Conservation (phyloP, 2,329 filamentous ascomycete genomes). For the Fusarium citri region DNA sequence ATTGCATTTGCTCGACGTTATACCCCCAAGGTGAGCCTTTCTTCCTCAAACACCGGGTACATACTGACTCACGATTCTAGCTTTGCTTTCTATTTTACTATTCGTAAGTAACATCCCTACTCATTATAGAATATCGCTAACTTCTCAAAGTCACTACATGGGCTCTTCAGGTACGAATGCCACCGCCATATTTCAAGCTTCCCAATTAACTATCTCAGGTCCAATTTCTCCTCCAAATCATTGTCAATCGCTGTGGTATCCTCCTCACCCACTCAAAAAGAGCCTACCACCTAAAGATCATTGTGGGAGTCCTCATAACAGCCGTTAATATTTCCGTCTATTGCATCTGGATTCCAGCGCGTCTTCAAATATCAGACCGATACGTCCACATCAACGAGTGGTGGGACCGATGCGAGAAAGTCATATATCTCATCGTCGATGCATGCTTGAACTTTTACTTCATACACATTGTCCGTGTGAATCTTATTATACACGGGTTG, state of each 20-base stretch:
- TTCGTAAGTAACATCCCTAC: slow-evolving; percentile 31
- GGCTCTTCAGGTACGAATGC: slow-evolving; percentile 42
- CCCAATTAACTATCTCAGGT: slow-evolving; percentile 23
- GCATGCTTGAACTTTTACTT: slow-evolving; percentile 43
- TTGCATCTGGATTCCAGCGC: slow-evolving; percentile 44
- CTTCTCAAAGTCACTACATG: slow-evolving; percentile 40
- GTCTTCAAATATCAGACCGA: slow-evolving; percentile 39
- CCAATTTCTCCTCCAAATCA: slow-evolving; percentile 45
- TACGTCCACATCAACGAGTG: slow-evolving; percentile 44
- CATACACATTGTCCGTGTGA: slow-evolving; percentile 40
- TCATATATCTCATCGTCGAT: slow-evolving; percentile 46
- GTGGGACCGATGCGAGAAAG: slow-evolving; percentile 48
- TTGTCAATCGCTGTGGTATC: slow-evolving; percentile 44
- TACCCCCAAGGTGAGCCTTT: slow-evolving; percentile 43
- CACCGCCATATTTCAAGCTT: not conserved
- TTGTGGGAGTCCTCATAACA: slow-evolving; percentile 39
- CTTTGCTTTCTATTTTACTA: slow-evolving; percentile 47
- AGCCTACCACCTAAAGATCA: slow-evolving; percentile 38
- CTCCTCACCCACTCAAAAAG: slow-evolving; percentile 36
- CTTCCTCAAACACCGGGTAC: rapidly evolving
- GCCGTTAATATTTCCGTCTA: slow-evolving; percentile 46
- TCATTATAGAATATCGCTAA: not conserved
- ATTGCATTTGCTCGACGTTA: slow-evolving; percentile 39
- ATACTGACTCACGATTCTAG: slow-evolving; percentile 26
- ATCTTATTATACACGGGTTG: slow-evolving; percentile 38